Conservation (phyloP, 2,329 filamentous ascomycete genomes). For the Clarireedia paspali region DNA sequence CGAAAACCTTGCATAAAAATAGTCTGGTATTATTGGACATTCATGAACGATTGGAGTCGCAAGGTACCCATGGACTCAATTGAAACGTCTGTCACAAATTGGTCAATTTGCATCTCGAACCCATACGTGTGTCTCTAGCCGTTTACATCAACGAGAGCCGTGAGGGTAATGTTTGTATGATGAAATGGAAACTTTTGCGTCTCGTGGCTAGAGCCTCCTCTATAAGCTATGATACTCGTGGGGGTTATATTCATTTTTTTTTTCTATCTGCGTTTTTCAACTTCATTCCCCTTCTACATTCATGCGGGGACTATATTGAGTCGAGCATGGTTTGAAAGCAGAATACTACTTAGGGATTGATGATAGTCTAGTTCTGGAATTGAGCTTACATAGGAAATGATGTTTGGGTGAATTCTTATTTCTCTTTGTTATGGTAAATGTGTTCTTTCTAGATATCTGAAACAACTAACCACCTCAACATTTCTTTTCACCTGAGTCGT, state of each 20-base stretch:
- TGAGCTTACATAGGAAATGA: conserved; percentile 30
- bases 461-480: not conserved
- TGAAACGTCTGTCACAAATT: conserved; percentile 26
- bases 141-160: conserved; percentile 29
- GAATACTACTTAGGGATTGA: conserved; percentile 29
- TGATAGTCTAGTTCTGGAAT: conserved; percentile 31
- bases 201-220: conserved; percentile 23
- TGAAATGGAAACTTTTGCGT: conserved; percentile 25
- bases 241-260: conserved; percentile 18
- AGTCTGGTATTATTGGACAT: not conserved
- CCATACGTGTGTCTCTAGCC: conserved; percentile 28
- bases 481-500: too few species aligned
- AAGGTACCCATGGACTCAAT: conserved; percentile 21
- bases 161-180: conserved; percentile 31
- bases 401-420: conserved; percentile 3
- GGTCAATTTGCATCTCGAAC: conserved; percentile 26
- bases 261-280: conserved; percentile 20
- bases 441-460: not conserved
- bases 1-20: conserved; percentile 63
- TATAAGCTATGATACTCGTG: conserved; percentile 18
- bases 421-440: too few species aligned
- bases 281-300: conserved; percentile 26
- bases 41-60: conserved; percentile 15
- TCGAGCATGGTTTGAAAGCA: conserved; percentile 17
- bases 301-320: conserved; percentile 22